phyloP scores from a whole-genome alignment of 2,329 filamentous ascomycete species.

The Beauveria medogensis region DNA sequence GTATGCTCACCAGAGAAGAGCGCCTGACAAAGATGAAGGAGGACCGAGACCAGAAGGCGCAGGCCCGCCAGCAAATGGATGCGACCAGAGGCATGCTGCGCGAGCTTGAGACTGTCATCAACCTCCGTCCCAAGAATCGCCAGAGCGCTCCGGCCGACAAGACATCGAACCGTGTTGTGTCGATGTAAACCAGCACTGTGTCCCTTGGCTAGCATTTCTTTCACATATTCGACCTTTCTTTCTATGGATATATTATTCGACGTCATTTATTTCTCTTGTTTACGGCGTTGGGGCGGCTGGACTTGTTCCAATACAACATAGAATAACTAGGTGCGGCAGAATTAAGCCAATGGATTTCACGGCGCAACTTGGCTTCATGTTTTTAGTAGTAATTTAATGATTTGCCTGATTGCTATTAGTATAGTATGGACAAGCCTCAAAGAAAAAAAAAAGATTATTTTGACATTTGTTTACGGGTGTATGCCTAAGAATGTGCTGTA shows the following conservation, averaged over 20 bases:
- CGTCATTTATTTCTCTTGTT: not conserved
- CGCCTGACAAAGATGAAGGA: conserved; percentile 81
- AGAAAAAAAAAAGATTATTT: too few relatives aligned
- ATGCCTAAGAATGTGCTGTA: too few relatives aligned
- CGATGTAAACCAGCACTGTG: conserved; percentile 28
- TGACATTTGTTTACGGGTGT: too few relatives aligned
- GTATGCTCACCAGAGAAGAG: conserved; percentile 73
- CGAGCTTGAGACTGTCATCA: conserved; percentile 86
- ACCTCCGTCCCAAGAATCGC: conserved; percentile 36
- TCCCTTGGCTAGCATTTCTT: not conserved
- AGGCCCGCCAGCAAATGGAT: conserved; percentile 65
- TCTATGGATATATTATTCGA: not conserved
- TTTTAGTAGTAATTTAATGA: not conserved
- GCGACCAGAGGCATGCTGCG: conserved; percentile 83
- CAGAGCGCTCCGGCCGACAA: conserved; percentile 26
- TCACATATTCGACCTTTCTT: conserved; percentile 3
- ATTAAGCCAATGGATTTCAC: not conserved
- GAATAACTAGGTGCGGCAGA: not conserved
- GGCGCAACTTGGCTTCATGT: not conserved
- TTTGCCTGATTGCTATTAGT: conserved; percentile 2
- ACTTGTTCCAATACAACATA: not conserved
- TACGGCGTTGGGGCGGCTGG: not conserved
- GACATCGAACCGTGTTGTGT: conserved; percentile 30
- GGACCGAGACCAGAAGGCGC: conserved; percentile 68
- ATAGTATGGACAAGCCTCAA: not conserved